phyloP scores from a whole-genome alignment of 1,284 basidiomycete genomes.

The Ustilago bromivora region DNA sequence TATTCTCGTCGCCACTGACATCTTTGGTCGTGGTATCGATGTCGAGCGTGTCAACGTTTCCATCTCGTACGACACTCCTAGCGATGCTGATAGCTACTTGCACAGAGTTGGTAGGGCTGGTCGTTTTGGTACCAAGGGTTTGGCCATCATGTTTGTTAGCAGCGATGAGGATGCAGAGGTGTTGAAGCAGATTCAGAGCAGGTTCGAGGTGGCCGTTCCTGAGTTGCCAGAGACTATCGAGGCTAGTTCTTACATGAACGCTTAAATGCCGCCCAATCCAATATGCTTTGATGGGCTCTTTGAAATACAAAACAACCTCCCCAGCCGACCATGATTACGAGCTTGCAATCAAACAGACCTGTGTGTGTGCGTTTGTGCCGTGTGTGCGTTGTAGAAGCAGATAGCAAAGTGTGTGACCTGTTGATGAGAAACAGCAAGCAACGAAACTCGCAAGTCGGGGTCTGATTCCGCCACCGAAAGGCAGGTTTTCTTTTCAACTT shows the following conservation, averaged over 20 bases:
- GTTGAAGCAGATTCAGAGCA: constrained; percentile 87
- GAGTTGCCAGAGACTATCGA: constrained; percentile 93
- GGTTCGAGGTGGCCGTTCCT: constrained; percentile 92
- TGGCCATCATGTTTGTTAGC: constrained; percentile 97
- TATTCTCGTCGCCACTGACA: constrained; percentile 72
- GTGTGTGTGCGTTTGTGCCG: background rate
- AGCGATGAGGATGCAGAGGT: constrained; percentile 92
- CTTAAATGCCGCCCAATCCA: constrained; percentile 15
- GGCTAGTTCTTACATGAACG: constrained; percentile 73
- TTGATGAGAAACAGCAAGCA: too few relatives aligned
- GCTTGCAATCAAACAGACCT: background rate
- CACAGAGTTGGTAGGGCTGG: constrained; percentile 99
- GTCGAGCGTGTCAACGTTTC: constrained; percentile 69
- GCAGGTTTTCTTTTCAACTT: background rate
- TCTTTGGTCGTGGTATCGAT: constrained; percentile 69
- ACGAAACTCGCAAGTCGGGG: constrained; percentile 15
- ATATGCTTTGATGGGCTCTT: background rate
- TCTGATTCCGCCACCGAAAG: background rate
- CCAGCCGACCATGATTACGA: background rate
- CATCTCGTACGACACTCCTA: constrained; percentile 80
- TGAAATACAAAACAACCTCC: background rate
- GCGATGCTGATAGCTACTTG: constrained; percentile 96
- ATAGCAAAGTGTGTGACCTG: too few relatives aligned
- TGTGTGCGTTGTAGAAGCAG: background rate
- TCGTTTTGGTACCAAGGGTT: constrained; percentile 98